A percentile compares a stretch with the other conserved stretches of the same genome.
Conservation (phyloP, 202 grass and related monocot species). For the Sporobolus alterniflorus region DNA sequence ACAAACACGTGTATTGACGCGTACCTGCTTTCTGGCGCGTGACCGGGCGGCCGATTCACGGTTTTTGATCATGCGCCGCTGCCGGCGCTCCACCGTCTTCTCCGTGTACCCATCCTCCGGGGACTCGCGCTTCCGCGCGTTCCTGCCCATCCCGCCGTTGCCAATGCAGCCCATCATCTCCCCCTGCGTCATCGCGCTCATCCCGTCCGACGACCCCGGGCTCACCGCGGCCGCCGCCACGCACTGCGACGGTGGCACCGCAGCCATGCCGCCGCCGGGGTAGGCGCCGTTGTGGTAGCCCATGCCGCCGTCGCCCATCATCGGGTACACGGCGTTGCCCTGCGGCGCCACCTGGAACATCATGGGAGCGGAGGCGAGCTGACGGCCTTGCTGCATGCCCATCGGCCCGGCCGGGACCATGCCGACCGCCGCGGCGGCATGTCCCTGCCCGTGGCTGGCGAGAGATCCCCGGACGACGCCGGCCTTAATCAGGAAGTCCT, state of each 20-base stretch:
- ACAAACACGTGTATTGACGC: not conserved
- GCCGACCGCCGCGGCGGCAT: not conserved
- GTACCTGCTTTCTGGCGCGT: slow-evolving; percentile 88
- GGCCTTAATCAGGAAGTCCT: slow-evolving; percentile 88
- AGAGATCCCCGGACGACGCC: slow-evolving; percentile 66
- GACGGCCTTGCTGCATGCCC: slow-evolving; percentile 12
- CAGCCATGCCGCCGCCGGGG: slow-evolving; percentile 16
- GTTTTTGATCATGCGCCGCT: slow-evolving; percentile 98
- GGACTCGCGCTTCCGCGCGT: slow-evolving; percentile 42
- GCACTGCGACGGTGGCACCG: slow-evolving; percentile 37
- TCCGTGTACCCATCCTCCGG: slow-evolving; percentile 38
- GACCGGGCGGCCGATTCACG: slow-evolving; percentile 84
- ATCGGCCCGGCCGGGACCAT: slow-evolving; percentile 31
- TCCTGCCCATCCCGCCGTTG: slow-evolving; percentile 37
- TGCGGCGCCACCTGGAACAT: slow-evolving; percentile 49
- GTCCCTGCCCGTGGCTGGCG: not conserved
- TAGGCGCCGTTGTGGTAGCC: slow-evolving; percentile 55
- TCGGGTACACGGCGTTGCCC: slow-evolving; percentile 39
- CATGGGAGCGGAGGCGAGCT: slow-evolving; percentile 19
- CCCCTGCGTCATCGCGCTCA: slow-evolving; percentile 58
- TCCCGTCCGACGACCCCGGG: slow-evolving; percentile 63
- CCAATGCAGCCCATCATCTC: slow-evolving; percentile 51
- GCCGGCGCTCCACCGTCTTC: slow-evolving; percentile 82
- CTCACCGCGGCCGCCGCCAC: slow-evolving; percentile 35
- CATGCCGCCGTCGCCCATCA: slow-evolving; percentile 46